These are phyloP conservation scores for Backusella sp. DNA, from an alignment of 192 early-diverging fungal genomes.

Conservation along the genomic window DNA sequence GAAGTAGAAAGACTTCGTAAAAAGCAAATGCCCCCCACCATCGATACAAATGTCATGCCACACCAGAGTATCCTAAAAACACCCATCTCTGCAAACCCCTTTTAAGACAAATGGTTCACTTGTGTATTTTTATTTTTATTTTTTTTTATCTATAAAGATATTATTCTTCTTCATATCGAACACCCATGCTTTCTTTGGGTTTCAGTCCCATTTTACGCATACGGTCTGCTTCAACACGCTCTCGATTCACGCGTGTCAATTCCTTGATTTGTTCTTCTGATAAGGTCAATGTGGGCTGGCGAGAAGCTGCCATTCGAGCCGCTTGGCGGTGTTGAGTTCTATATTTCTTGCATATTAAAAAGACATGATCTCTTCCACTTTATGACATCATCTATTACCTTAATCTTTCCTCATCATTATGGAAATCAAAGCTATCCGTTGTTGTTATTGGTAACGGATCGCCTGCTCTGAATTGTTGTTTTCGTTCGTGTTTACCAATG, in stretches of 20 bases:
- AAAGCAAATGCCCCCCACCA: not conserved
- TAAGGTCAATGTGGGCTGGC: constrained; percentile 17
- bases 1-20: constrained; percentile 23
- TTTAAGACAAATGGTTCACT: not conserved
- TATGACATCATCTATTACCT: constrained; percentile 15
- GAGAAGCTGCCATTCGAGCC: constrained; percentile 16
- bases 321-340: constrained; percentile 30
- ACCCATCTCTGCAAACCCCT: not conserved
- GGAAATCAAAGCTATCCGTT: constrained; percentile 35
- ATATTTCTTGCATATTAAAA: not conserved
- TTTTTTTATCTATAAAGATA: not conserved
- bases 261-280: constrained; percentile 48
- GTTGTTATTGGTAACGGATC: constrained; percentile 23
- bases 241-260: constrained; percentile 39
- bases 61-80: not conserved
- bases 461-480: constrained; percentile 47
- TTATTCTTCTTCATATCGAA: constrained; percentile 45
- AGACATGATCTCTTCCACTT: too few relatives aligned
- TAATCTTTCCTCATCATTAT: constrained; percentile 52
- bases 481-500: constrained; percentile 48
- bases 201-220: constrained; percentile 53
- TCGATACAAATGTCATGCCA: not conserved
- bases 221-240: constrained; percentile 49
- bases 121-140: not conserved
- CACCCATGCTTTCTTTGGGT: constrained; percentile 46